Conservation (phyloP, 192 early-diverging fungal genomes). For the Coemansia sp. region DNA sequence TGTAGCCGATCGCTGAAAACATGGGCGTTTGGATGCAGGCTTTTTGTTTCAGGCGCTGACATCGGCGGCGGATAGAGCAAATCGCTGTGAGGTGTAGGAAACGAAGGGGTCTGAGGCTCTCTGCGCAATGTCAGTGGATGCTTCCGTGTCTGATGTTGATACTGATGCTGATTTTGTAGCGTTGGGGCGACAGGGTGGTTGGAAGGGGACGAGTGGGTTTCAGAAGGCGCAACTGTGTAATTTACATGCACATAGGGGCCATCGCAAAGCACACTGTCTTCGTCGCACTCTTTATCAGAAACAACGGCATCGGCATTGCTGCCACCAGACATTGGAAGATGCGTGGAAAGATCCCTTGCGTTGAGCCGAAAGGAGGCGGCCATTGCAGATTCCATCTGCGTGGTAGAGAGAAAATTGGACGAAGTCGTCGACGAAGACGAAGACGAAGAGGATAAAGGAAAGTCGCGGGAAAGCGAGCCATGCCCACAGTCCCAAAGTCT, state of each 20-base stretch:
- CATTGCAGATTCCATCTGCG: slow-evolving; percentile 12
- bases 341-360: neutral
- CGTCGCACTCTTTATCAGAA: slow-evolving; percentile 11
- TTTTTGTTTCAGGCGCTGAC: slow-evolving; percentile 7
- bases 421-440: neutral
- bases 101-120: neutral
- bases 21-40: neutral
- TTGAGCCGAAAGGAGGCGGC: slow-evolving; percentile 2
- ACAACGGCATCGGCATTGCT: slow-evolving; percentile 1
- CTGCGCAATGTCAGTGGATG: neutral
- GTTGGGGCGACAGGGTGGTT: neutral
- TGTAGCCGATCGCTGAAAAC: slow-evolving; percentile 6
- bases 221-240: slow-evolving; percentile 5
- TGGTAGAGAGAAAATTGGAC: neutral
- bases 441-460: neutral
- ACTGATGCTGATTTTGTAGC: slow-evolving; percentile 5
- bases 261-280: slow-evolving; percentile 30
- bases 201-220: neutral
- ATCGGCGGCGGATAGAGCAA: neutral
- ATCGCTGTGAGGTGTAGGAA: neutral
- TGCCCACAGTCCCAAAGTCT: slow-evolving; percentile 36
- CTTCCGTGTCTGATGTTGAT: neutral
- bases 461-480: slow-evolving; percentile 13
- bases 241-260: slow-evolving; percentile 40
- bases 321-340: neutral